Evolutionary conservation across 768 basidiomycete species (phyloP), one percentile per base, ranked within the genome.

Genomic region (Lactifluus volemus): DNA sequence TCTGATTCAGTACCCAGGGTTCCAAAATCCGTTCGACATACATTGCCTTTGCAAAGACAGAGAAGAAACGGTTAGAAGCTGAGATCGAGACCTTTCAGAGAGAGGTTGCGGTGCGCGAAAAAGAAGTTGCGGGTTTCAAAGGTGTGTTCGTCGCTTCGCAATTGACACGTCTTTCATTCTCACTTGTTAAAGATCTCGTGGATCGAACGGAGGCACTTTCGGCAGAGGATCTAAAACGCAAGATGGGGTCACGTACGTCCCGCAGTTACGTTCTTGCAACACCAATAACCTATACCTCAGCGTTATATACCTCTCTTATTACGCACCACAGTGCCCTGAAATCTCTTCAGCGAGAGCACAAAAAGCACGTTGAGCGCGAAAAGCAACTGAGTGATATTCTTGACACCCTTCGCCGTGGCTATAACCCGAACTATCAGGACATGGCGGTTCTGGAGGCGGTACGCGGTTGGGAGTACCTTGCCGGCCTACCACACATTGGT

Each of bases 391-490:
- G 86, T 25, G 81, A 85, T n/a, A 90, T 99, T 53, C 80, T 99
- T 6, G 81, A 85, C 60, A 77, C 85, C 32, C 81, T 99, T 11
- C 81, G 91, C 21, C 81, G 83, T 10, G 86, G 88, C 4, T 98
- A 97, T 75, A 99, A 99, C 71, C 96, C 96, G 15, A 99, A 99
- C 72, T 98, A 98, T 73, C 95, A 98, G 71, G 96, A 99, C 70
- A 98, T 99, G 96, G 94, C 93, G 2, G 96, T 98, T 51, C 82
- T 97, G 32, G 95, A 96, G 67, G 95, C 96, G 17, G 94, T 98
- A 15, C 85, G 93, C 50, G 95, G 94, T 14, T 98, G 91, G 86
- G 90, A 93, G 70, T 84, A 80, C 47, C 78, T 85, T 8, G 84
- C 86, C 12, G 80, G 81, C 1, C 73, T 89, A 19, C 85, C 85